Evolutionary conservation across 768 basidiomycete species (phyloP).

Genomic region (Psilocybe subaeruginosa): DNA sequence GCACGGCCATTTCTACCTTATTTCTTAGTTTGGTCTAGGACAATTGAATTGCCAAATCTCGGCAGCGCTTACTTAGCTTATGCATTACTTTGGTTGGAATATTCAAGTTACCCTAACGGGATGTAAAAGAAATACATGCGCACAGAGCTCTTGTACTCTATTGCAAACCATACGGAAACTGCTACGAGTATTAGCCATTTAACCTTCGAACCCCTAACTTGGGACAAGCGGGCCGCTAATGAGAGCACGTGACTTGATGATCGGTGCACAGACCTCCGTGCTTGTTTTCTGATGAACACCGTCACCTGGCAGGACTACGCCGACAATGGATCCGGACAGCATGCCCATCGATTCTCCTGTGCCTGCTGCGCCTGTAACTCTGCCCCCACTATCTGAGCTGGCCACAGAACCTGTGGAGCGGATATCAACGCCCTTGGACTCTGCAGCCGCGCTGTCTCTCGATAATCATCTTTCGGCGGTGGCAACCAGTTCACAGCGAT

Average conservation of each 20-base stretch:
- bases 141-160: too few relatives aligned
- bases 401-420: conserved; percentile 14
- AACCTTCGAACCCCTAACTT: neutral
- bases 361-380: neutral
- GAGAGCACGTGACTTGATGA: conserved; percentile 24
- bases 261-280: conserved; percentile 29
- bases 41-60: too few relatives aligned
- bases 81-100: too few relatives aligned
- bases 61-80: too few relatives aligned
- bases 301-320: conserved; percentile 13
- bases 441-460: neutral
- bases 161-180: too few relatives aligned
- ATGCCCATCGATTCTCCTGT: conserved; percentile 17
- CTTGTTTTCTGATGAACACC: conserved; percentile 24
- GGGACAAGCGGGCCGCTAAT: neutral
- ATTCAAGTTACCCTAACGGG: too few relatives aligned
- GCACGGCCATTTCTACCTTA: too few relatives aligned
- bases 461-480: neutral
- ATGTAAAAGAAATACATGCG: too few relatives aligned
- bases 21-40: too few relatives aligned
- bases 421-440: conserved; percentile 10
- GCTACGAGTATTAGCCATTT: too few relatives aligned
- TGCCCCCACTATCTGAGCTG: conserved; percentile 11
- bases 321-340: conserved; percentile 14
- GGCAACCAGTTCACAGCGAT: conserved; percentile 20